Evolutionary conservation across 495 filamentous ascomycete species (phyloP), one percentile per base, ranked within the genome.

Genomic region (Chaetomium cochliodes): DNA sequence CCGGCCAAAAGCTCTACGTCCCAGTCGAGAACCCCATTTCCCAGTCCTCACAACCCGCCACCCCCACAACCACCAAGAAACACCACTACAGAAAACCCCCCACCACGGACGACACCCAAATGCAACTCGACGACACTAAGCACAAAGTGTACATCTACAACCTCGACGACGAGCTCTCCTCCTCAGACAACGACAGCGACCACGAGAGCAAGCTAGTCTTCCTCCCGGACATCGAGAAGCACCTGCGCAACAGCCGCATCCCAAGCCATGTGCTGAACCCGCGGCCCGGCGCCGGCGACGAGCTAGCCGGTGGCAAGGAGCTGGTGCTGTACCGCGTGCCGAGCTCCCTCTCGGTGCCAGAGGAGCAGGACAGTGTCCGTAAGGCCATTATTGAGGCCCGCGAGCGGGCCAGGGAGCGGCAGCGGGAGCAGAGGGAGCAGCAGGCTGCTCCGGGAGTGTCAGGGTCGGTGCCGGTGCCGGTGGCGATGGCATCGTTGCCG

Each of bases 111-210:
- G 76, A 93, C 67, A 66, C 74, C 42, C 96, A 64, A 37, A 74
- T 98, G 94, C 83, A 90, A 57, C 76, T 98, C 58, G 94, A 98
- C 78, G 88, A 97, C 74, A 88, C 92, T 20, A 88, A 88, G 67
- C 79, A 93, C 75, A 91, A 87, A 62, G 85, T 96, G 58, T 98
- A 92, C 80, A 92, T 98, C 72, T 85, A 93, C 80, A 85, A 94
- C 73, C 80, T 98, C 26, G 94, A 96, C 67, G 90, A 85, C 59
- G 93, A 98, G 78, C 83, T 97, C 47, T 87, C 86, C 0, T 88
- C 90, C 0, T 88, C 90, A 9, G 79, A 77, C 23, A 72, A 68
- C 69, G 78, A 76, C 6, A 20, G 12, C 39, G 26, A 11, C 51
- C 26, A 18, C 44, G 79, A 81, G 58, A 78, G 78, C 60, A 82